Evolutionary conservation across 345 rosid genomes (phyloP), one percentile per base, ranked within the genome.

Genomic region (Gynandropsis gynandra): DNA sequence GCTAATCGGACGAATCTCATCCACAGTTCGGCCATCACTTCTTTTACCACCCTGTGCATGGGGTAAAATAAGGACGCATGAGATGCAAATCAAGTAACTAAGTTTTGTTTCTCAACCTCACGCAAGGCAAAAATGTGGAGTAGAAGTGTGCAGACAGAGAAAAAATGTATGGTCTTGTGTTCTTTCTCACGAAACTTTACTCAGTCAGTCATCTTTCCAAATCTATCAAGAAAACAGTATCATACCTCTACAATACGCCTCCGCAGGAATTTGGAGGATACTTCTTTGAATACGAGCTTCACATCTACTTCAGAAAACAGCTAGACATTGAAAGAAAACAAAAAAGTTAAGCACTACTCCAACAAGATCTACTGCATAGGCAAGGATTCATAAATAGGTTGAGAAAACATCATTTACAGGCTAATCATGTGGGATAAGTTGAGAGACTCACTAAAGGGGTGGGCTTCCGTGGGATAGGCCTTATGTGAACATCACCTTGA

Each of bases 401-500:
- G 42, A 53, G 36, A 33, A 44, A 60, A 45, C 16, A 27, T 35
- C 34, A 52, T 16, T 42, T 47, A 52, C 41, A 54, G 41, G 70
- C 52, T 37, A 58, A 24, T 21, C 15, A 59, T 11, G 52, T 15
- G 14, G 52, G 57, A 54, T 27, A 63, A 49, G 50, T 40, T 47
- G 47, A 36, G 42, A 52, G 42, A 54, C 70, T 79, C 68, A 92
- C 98, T 79, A 82, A 56, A 46, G 88, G 96, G 60, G 74, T 59
- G 42, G 74, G 47, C 72, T 80, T 87, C 58, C 89, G 63, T 65
- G 85, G 70, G 50, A 64, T 63, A 39, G 95, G 98, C 78, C 81
- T 85, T 64, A 92, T 92, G 63, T 82, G 98, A 68, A 92, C 77
- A 70, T 92, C 98, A 24, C 98, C 98, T 77, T 92, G 96, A 74